A percentile compares a stretch with the other conserved stretches of the same genome.
Conservation (phyloP, 352 stramenopile genomes). For the Phytophthora litchii region DNA sequence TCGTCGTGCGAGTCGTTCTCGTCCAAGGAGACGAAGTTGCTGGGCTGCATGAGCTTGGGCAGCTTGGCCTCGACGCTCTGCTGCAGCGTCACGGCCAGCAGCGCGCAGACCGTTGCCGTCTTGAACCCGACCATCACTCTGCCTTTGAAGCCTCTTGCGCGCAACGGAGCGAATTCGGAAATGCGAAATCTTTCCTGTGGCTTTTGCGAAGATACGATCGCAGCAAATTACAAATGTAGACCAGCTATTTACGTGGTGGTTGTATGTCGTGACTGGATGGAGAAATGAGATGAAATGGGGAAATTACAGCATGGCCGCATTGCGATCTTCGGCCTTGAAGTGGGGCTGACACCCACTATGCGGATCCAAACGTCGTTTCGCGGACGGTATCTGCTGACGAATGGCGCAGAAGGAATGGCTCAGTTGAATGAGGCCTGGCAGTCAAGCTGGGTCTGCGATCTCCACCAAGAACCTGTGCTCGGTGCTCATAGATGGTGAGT, state of each 20-base stretch:
- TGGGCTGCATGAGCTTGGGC: not conserved
- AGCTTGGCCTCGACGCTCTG: constrained; percentile 1
- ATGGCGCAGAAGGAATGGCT: too few relatives aligned
- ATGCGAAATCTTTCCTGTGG: not conserved
- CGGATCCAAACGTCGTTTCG: too few relatives aligned
- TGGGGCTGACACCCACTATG: constrained; percentile 16
- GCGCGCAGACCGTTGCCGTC: constrained; percentile 24
- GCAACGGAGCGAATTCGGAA: not conserved
- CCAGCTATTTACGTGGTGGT: not conserved
- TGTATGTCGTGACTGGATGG: not conserved
- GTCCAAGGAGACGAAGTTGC: constrained; percentile 14
- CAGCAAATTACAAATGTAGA: too few relatives aligned
- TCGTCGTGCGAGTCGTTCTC: constrained; percentile 18
- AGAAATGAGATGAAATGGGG: constrained; percentile 11
- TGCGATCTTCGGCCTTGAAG: constrained; percentile 33
- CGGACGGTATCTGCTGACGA: constrained; percentile 2
- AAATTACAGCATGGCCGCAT: constrained; percentile 16
- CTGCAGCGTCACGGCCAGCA: constrained; percentile 30
- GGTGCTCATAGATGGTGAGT: constrained; percentile 14
- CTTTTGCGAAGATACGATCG: too few relatives aligned
- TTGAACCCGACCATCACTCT: constrained; percentile 36
- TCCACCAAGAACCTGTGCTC: too few relatives aligned
- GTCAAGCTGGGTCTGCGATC: too few relatives aligned
- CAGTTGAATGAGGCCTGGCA: too few relatives aligned
- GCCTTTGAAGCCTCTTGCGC: not conserved